Evolutionary conservation across 2,329 filamentous ascomycete species (phyloP).

Genomic region (Talaromyces sp.): DNA sequence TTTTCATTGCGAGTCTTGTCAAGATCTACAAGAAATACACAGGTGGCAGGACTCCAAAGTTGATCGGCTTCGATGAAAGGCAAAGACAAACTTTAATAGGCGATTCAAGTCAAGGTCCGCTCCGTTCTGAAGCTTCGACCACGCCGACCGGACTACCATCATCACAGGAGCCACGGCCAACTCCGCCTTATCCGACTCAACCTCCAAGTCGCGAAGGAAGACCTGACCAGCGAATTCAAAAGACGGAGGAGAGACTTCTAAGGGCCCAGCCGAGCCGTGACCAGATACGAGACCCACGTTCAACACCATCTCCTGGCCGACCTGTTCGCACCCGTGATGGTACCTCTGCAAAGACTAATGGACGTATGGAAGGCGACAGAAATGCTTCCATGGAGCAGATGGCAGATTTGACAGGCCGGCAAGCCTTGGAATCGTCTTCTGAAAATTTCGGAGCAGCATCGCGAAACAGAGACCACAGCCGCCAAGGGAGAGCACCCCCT

Average conservation of each 20-base stretch:
- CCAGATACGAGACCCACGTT: conserved; percentile 25
- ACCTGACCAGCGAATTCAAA: conserved; percentile 24
- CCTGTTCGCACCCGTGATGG: conserved; percentile 5
- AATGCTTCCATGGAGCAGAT: conserved; percentile 8
- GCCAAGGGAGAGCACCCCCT: conserved; percentile 20
- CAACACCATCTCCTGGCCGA: conserved; percentile 21
- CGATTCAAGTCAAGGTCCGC: conserved; percentile 17
- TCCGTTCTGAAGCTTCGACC: conserved; percentile 18
- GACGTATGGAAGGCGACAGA: not conserved
- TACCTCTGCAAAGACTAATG: not conserved
- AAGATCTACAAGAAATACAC: conserved; percentile 98
- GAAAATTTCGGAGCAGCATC: conserved; percentile 11
- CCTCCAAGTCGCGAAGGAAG: conserved; percentile 33
- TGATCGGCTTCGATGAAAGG: conserved; percentile 74
- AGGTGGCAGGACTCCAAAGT: conserved; percentile 70
- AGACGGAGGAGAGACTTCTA: conserved; percentile 32
- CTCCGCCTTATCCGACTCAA: conserved; percentile 26
- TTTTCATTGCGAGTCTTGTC: conserved; percentile 92
- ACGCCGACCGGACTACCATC: conserved; percentile 20
- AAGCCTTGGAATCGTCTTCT: conserved; percentile 9
- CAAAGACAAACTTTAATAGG: conserved; percentile 74
- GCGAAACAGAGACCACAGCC: conserved; percentile 17
- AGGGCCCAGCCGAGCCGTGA: conserved; percentile 34
- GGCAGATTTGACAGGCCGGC: conserved; percentile 16
- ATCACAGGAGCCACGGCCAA: conserved; percentile 21